Conservation (phyloP, 2,329 filamentous ascomycete genomes). For the Zymoseptoria tritici region DNA sequence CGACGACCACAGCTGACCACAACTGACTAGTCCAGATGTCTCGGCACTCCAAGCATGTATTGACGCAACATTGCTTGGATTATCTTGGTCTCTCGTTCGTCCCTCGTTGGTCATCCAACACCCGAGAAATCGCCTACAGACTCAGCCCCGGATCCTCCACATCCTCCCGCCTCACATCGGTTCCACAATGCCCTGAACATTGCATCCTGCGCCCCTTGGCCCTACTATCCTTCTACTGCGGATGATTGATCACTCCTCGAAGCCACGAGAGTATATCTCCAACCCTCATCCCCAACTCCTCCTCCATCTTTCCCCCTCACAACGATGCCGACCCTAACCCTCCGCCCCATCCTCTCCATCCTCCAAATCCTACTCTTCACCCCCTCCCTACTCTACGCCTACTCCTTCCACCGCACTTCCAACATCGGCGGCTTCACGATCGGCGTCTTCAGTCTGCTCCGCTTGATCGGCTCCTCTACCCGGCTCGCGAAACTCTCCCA, state of each 20-base stretch:
- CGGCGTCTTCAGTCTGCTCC: not conserved
- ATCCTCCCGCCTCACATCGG: not conserved
- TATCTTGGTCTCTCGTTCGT: no score
- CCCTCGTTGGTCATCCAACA: no score
- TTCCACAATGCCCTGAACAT: not conserved
- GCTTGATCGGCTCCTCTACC: not conserved
- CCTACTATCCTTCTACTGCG: not conserved
- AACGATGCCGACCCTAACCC: not conserved
- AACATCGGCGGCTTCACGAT: not conserved
- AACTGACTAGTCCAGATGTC: no score
- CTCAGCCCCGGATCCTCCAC: not conserved
- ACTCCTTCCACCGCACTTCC: not conserved
- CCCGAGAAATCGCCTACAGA: no score
- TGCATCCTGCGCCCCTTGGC: not conserved
- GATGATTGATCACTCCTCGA: not conserved
- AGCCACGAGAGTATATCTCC: not conserved
- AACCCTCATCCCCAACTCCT: not conserved
- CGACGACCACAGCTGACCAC: no score
- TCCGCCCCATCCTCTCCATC: not conserved
- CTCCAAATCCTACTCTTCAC: not conserved
- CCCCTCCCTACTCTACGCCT: not conserved
- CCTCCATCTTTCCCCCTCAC: not conserved
- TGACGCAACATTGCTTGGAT: no score
- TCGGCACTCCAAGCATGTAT: no score
- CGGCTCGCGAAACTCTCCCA: not conserved